These are phyloP conservation scores for Ensete ventricosum DNA, from an alignment of 176 grass and related monocot species.

Conservation along the genomic window DNA sequence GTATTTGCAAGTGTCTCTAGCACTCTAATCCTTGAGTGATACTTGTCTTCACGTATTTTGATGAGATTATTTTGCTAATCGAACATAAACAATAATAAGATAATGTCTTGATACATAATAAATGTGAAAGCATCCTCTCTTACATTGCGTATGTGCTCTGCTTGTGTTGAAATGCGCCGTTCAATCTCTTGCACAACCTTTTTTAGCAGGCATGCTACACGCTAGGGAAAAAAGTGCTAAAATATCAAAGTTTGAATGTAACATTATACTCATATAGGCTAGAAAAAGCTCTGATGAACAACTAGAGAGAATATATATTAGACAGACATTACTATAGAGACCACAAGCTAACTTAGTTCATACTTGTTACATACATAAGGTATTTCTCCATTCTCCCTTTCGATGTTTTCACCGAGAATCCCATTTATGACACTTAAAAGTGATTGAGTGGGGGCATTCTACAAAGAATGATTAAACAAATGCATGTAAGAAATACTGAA, in stretches of 20 bases:
- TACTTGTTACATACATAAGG: conserved; percentile 57
- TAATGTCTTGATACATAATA: background rate
- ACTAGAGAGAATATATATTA: background rate
- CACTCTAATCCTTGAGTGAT: conserved; percentile 29
- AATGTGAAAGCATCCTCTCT: background rate
- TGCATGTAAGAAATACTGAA: conserved; percentile 28
- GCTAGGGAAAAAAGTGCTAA: conserved; percentile 29
- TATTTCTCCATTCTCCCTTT: conserved; percentile 92
- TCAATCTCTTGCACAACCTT: conserved; percentile 93
- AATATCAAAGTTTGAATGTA: background rate
- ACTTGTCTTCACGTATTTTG: conserved; percentile 31
- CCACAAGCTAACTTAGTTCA: background rate
- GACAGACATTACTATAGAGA: background rate
- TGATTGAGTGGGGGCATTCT: conserved; percentile 92
- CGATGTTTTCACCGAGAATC: conserved; percentile 93
- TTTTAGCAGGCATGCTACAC: conserved; percentile 65
- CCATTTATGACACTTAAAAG: conserved; percentile 84
- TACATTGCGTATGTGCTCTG: conserved; percentile 17
- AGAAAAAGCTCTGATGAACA: background rate
- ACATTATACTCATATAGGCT: background rate
- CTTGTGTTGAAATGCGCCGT: conserved; percentile 45
- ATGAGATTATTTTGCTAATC: conserved; percentile 29
- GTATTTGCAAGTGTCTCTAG: conserved; percentile 22
- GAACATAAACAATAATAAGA: conserved; percentile 1
- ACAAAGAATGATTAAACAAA: conserved; percentile 14